Conservation (phyloP, 2,329 filamentous ascomycete species). For the Fusarium tupiense region DNA sequence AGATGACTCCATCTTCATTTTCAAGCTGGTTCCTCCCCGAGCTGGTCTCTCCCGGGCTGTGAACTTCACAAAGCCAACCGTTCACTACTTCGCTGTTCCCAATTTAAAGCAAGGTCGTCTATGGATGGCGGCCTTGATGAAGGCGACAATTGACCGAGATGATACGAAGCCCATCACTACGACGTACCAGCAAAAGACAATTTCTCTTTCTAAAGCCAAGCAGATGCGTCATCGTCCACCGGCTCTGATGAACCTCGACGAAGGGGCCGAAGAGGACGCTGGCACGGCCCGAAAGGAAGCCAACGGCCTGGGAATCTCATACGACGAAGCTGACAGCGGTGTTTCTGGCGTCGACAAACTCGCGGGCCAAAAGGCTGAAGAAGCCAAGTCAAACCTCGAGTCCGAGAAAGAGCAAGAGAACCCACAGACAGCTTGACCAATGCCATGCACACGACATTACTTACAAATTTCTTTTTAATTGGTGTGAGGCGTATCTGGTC, state of each 20-base stretch:
- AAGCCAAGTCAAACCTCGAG: slow-evolving; percentile 44
- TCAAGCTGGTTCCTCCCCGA: slow-evolving; percentile 94
- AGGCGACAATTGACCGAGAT: slow-evolving; percentile 97
- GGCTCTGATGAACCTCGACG: slow-evolving; percentile 79
- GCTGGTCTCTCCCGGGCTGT: slow-evolving; percentile 88
- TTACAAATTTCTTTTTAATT: slow-evolving; percentile 3
- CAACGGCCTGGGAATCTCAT: slow-evolving; percentile 55
- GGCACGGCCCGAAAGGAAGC: slow-evolving; percentile 37
- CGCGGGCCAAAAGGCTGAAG: slow-evolving; percentile 48
- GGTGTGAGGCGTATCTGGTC: slow-evolving; percentile 26
- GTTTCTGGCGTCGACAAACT: slow-evolving; percentile 56
- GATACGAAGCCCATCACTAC: slow-evolving; percentile 81
- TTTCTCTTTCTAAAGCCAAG: slow-evolving; percentile 87
- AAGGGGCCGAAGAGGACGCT: slow-evolving; percentile 47
- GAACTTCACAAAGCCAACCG: slow-evolving; percentile 96
- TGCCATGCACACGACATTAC: not conserved
- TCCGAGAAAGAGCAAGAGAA: slow-evolving; percentile 42
- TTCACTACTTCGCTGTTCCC: slow-evolving; percentile 97
- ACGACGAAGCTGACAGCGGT: slow-evolving; percentile 55
- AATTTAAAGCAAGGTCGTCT: slow-evolving; percentile 86
- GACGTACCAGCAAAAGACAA: slow-evolving; percentile 97
- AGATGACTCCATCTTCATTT: slow-evolving; percentile 89
- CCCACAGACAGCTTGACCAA: slow-evolving; percentile 40
- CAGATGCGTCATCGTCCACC: slow-evolving; percentile 90
- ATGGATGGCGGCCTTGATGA: slow-evolving; percentile 99